Evolutionary conservation across 495 filamentous ascomycete species (phyloP), one percentile per base, ranked within the genome.

Genomic region (Penicillium turbatum): DNA sequence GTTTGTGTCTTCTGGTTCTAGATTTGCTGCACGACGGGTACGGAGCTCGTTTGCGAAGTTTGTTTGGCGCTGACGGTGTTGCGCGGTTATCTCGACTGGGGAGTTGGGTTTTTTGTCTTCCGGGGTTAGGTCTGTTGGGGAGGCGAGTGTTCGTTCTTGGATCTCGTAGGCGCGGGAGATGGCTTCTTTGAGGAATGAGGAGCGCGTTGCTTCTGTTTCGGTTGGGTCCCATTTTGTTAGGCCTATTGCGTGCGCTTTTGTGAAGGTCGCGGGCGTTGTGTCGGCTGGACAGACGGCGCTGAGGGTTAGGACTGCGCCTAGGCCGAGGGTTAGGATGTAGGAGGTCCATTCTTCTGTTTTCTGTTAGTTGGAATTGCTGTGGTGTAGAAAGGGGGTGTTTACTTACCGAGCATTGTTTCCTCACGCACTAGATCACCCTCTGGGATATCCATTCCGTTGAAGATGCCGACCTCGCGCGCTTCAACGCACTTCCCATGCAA

Each of bases 101-200:
- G 42, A 27, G 4, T 37, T 16, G 34, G 42, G 62, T 12, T 49
- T 49, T 27, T 24, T 24, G 21, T n/a, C n/a, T n/a, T n/a, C n/a
- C 21, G 21, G 21, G 2, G 21, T 2, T 24, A 24, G 21, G 38
- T 53, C 11, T 35, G 51, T 26, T 51, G 47, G 13, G 45, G 54
- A 15, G 37, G 30, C 9, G 2, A 44, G 41, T 10, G 41, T 52
- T 7, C 68, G 68, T 37, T 79, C 68, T 27, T 71, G 70, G 30
- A 78, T 75, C 51, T 82, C 76, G 62, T 86, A 87, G 29, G 82
- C 75, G 30, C 77, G 78, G 2, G 76, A 72, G 15, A 86, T 71
- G 0, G 82, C 82, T 65, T 86, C 82, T 53, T 83, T 82, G 49
- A 87, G 72, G 62, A 87, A 87, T 10, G 76, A 80, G 9, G 73